These are phyloP conservation scores for Phytophthora hibernalis DNA, from an alignment of 352 stramenopile genomes.

Conservation along the genomic window DNA sequence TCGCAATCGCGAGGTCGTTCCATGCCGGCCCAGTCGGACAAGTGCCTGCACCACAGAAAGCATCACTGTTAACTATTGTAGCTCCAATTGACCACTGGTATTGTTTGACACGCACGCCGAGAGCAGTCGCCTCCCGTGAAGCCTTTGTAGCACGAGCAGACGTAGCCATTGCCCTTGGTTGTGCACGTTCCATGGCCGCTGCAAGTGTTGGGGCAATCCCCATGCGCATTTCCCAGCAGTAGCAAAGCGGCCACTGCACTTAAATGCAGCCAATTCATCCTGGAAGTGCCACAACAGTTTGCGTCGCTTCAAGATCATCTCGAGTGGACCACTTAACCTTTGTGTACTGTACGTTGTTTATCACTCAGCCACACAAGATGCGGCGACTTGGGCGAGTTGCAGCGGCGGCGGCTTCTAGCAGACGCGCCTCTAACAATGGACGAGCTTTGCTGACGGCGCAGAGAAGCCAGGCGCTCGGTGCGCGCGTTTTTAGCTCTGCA, in stretches of 20 bases:
- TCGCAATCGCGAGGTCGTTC: conserved; percentile 63
- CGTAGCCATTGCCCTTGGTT: conserved; percentile 66
- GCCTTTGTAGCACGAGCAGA: conserved; percentile 86
- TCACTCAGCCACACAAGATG: conserved; percentile 40
- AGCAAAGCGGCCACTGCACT: conserved; percentile 15
- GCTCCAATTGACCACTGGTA: too few species aligned
- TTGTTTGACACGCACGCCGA: conserved; percentile 50
- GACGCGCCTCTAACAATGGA: neutral
- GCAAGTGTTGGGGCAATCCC: conserved; percentile 71
- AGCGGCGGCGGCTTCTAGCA: conserved; percentile 12
- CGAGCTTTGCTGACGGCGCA: conserved; percentile 8
- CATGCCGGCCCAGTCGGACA: conserved; percentile 66
- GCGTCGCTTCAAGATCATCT: conserved; percentile 23
- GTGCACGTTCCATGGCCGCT: conserved; percentile 71
- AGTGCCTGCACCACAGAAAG: conserved; percentile 33
- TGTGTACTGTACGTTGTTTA: conserved; percentile 16
- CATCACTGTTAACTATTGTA: too few species aligned
- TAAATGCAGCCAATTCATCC: conserved; percentile 17
- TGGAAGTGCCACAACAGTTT: neutral
- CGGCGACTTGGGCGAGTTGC: conserved; percentile 26
- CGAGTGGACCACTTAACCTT: conserved; percentile 1
- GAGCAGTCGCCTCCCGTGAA: conserved; percentile 94
- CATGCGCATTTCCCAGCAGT: conserved; percentile 12
- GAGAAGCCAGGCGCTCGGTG: neutral
- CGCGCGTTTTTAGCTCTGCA: conserved; percentile 34